Percentiles rank a stretch among this genome's conserved stretches.
Conservation (phyloP, 495 filamentous ascomycete species). For the Diplogelasinospora grovesii region DNA sequence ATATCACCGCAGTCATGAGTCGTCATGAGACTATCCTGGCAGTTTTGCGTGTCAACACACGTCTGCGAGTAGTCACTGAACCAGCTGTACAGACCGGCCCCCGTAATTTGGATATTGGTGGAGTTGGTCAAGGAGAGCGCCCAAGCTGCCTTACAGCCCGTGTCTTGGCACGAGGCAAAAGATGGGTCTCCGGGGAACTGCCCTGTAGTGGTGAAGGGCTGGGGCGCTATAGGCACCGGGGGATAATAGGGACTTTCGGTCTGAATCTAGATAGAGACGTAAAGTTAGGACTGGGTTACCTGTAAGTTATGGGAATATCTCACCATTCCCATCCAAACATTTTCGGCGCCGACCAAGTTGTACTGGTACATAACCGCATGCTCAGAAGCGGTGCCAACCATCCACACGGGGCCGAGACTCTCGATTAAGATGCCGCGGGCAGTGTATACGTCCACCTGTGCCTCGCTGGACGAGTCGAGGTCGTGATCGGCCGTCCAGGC, state of each 20-base stretch:
- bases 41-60: too few relatives aligned
- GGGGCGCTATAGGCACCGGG: conserved; percentile 68
- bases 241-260: conserved; percentile 92
- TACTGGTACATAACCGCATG: conserved; percentile 87
- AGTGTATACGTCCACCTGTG: conserved; percentile 89
- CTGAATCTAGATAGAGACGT: conserved; percentile 77
- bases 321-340: conserved; percentile 52
- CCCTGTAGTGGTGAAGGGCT: conserved; percentile 59
- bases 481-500: conserved; percentile 80
- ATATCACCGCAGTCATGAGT: too few relatives aligned
- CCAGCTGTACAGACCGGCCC: too few relatives aligned
- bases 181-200: too few relatives aligned
- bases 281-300: too few relatives aligned
- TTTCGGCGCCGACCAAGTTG: conserved; percentile 70
- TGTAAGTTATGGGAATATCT: too few relatives aligned
- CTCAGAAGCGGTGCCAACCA: conserved; percentile 77
- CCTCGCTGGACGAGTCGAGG: conserved; percentile 64
- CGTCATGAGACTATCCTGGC: too few relatives aligned
- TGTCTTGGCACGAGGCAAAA: too few relatives aligned
- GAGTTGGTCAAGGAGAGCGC: too few relatives aligned
- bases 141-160: too few relatives aligned
- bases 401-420: conserved; percentile 55
- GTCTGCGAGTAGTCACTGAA: too few relatives aligned
- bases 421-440: conserved; percentile 82
- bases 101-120: too few relatives aligned